A percentile compares a stretch with the other conserved stretches of the same genome.
These are phyloP conservation scores for Wickerhamiella vanderwaltii DNA, from an alignment of 805 yeast species.

Conservation along the genomic window DNA sequence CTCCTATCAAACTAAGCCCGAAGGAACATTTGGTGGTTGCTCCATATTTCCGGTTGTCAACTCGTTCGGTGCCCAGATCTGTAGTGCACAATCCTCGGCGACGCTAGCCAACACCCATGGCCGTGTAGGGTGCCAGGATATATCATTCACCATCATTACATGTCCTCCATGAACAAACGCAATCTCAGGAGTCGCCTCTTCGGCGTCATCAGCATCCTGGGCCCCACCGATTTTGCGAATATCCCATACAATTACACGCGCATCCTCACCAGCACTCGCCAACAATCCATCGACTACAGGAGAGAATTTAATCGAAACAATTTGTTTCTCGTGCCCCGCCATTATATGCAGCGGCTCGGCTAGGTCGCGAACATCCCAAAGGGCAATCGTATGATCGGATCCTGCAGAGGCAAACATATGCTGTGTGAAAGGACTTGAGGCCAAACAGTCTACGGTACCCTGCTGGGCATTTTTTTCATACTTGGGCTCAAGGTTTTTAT, in stretches of 20 bases:
- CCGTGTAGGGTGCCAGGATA: conserved; percentile 49
- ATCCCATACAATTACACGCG: conserved; percentile 75
- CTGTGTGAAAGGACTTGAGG: conserved; percentile 44
- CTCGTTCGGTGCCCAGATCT: conserved; percentile 58
- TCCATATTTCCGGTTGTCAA: conserved; percentile 16
- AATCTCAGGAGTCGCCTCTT: conserved; percentile 81
- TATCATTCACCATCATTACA: conserved; percentile 44
- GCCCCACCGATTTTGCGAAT: conserved; percentile 68
- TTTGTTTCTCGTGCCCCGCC: conserved; percentile 60
- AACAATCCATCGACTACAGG: conserved; percentile 66
- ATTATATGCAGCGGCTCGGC: conserved; percentile 46
- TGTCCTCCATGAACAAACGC: conserved; percentile 83
- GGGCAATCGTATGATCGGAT: conserved; percentile 50
- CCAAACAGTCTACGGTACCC: conserved; percentile 54
- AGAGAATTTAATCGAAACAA: conserved; percentile 65
- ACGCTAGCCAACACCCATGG: conserved; percentile 47
- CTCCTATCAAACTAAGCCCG: no score
- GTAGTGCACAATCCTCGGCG: conserved; percentile 60
- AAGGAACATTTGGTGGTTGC: background rate
- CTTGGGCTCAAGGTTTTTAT: conserved; percentile 43
- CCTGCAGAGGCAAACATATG: conserved; percentile 62
- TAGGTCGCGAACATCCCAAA: conserved; percentile 62
- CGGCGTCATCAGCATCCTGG: conserved; percentile 76
- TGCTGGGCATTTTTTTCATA: conserved; percentile 35
- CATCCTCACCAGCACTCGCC: conserved; percentile 53